These are phyloP conservation scores for Aureobasidium sp. DNA, from an alignment of 2,329 filamentous ascomycete genomes.

Conservation along the genomic window DNA sequence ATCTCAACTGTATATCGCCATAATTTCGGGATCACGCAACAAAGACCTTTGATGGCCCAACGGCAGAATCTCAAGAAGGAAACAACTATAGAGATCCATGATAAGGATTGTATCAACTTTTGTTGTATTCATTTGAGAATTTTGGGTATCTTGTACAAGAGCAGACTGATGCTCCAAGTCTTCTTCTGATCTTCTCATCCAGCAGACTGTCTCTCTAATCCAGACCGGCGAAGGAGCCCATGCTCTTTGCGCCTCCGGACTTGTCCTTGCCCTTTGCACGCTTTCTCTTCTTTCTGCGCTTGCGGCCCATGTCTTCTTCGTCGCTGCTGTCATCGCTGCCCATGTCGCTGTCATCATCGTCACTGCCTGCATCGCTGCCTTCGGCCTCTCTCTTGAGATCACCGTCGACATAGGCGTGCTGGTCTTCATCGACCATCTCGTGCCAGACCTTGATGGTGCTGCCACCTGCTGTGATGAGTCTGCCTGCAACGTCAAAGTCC, in stretches of 20 bases:
- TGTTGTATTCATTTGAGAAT: neutral
- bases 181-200: neutral
- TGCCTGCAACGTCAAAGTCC: constrained; percentile 74
- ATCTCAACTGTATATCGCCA: too few species aligned
- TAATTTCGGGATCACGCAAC: too few species aligned
- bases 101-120: neutral
- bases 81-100: too few species aligned
- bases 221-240: constrained; percentile 7
- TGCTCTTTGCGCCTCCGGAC: constrained; percentile 5
- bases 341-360: constrained; percentile 34
- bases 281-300: constrained; percentile 39
- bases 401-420: constrained; percentile 36
- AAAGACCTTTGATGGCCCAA: too few species aligned
- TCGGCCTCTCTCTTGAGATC: constrained; percentile 38
- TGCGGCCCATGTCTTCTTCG: constrained; percentile 35
- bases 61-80: too few species aligned
- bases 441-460: constrained; percentile 84
- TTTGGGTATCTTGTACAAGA: constrained; percentile 1
- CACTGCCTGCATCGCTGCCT: constrained; percentile 41
- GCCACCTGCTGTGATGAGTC: constrained; percentile 86
- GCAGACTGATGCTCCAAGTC: neutral
- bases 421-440: constrained; percentile 49
- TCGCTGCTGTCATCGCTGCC: constrained; percentile 34
- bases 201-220: neutral
- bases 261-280: constrained; percentile 26